Evolutionary conservation across 169 alveolate species (phyloP).

Genomic region (Babesia ovata): DNA sequence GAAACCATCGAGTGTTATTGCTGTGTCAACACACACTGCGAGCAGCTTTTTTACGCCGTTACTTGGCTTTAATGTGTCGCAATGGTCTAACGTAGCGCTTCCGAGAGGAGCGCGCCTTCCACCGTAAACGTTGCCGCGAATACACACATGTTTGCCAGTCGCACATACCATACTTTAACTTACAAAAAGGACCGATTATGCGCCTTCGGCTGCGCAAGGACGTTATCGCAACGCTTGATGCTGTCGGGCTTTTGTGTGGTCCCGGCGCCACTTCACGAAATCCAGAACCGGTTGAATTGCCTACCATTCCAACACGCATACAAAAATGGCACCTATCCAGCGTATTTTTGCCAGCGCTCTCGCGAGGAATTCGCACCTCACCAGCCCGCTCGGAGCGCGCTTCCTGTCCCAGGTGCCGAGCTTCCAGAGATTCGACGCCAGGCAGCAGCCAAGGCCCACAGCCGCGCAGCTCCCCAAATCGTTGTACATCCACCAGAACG

Average conservation of each 20-base stretch:
- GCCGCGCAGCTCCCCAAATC: slow-evolving; percentile 30
- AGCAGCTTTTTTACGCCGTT: too few species aligned
- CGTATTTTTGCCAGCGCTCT: slow-evolving; percentile 24
- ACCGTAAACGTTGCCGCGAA: too few species aligned
- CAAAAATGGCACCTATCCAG: slow-evolving; percentile 36
- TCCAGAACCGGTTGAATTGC: not conserved
- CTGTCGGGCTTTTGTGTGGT: slow-evolving; percentile 28
- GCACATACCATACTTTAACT: too few species aligned
- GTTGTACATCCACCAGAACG: slow-evolving; percentile 30
- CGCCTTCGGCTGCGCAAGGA: too few species aligned
- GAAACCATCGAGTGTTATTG: too few species aligned
- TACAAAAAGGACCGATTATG: too few species aligned
- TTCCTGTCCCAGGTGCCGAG: slow-evolving; percentile 47
- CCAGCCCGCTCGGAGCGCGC: slow-evolving; percentile 37
- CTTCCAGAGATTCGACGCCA: slow-evolving; percentile 35
- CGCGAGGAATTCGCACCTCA: slow-evolving; percentile 19
- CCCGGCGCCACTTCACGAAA: not conserved
- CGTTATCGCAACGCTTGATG: not conserved
- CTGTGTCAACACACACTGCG: too few species aligned
- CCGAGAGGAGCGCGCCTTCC: too few species aligned
- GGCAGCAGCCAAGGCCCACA: not conserved
- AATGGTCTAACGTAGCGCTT: too few species aligned
- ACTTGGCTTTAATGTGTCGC: too few species aligned
- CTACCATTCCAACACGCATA: not conserved
- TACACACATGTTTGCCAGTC: too few species aligned